Evolutionary conservation across 345 rosid species (phyloP).

Genomic region (Balakata baccata): DNA sequence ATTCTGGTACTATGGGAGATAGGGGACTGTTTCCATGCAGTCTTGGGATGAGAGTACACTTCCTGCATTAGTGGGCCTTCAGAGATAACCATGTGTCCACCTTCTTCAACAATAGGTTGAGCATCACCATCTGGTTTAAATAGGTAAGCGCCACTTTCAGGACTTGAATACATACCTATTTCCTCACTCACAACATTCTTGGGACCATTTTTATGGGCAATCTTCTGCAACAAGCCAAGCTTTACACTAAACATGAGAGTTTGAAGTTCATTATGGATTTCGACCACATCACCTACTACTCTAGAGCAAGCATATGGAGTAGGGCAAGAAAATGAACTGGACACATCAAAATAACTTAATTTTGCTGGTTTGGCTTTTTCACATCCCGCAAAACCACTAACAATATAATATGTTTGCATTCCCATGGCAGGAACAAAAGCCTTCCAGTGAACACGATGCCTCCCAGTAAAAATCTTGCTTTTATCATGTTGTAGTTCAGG

Average conservation of each 20-base stretch:
- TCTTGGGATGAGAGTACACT: conserved; percentile 75
- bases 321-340: conserved; percentile 60
- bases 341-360: conserved; percentile 49
- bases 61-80: conserved; percentile 83
- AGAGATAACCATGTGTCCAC: conserved; percentile 58
- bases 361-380: conserved; percentile 70
- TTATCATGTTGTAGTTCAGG: conserved; percentile 86
- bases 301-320: conserved; percentile 68
- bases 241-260: conserved; percentile 61
- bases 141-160: conserved; percentile 86
- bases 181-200: conserved; percentile 61
- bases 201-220: conserved; percentile 47
- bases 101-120: conserved; percentile 52
- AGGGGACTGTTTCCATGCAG: conserved; percentile 63
- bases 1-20: conserved; percentile 75
- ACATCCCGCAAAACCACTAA: conserved; percentile 71
- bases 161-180: conserved; percentile 70
- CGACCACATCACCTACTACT: conserved; percentile 50
- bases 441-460: conserved; percentile 88
- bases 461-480: conserved; percentile 65
- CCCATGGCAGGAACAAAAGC: conserved; percentile 91
- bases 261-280: conserved; percentile 67
- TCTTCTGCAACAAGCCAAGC: conserved; percentile 64
- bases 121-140: conserved; percentile 83
- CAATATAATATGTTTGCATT: conserved; percentile 77